phyloP scores from a whole-genome alignment of 805 yeast species.

The Saccharomycopsis synnaedendra region DNA sequence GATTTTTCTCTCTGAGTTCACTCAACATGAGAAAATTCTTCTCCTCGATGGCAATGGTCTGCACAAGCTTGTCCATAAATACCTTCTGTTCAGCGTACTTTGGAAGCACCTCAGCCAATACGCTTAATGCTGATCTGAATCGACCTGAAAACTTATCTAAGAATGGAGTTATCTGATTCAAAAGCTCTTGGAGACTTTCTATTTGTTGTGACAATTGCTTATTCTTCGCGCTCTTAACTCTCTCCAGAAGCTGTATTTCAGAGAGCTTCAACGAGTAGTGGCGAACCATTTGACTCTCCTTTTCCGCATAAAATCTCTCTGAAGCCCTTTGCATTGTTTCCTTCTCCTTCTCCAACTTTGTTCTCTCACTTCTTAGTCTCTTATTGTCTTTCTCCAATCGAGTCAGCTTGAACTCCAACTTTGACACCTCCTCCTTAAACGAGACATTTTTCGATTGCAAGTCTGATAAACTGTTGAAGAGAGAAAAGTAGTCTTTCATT shows the following conservation, averaged over 20 bases:
- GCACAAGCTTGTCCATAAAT: background rate
- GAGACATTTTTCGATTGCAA: slow-evolving; percentile 9
- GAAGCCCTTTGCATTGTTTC: background rate
- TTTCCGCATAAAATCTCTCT: background rate
- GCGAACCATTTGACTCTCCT: background rate
- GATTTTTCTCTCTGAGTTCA: slow-evolving; percentile 3
- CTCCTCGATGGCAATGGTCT: slow-evolving; percentile 1
- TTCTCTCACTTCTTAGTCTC: slow-evolving; percentile 2
- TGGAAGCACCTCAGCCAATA: slow-evolving; percentile 5
- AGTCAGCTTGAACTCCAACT: slow-evolving; percentile 5
- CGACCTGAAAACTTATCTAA: background rate
- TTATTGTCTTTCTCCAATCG: background rate
- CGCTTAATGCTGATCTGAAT: background rate
- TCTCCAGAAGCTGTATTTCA: slow-evolving; percentile 4
- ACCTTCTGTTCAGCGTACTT: slow-evolving; percentile 2
- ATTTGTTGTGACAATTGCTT: background rate
- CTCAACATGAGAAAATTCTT: background rate
- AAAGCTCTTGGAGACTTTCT: background rate
- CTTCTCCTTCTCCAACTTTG: background rate
- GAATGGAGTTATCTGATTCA: background rate
- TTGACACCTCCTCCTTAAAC: slow-evolving; percentile 9
- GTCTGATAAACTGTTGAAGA: slow-evolving; percentile 8
- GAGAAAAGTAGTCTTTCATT: slow-evolving; percentile 5
- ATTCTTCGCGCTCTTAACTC: background rate
- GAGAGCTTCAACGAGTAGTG: slow-evolving; percentile 4